Evolutionary conservation across 2,329 filamentous ascomycete genomes (phyloP).

Genomic region (Cryphonectria radicalis): DNA sequence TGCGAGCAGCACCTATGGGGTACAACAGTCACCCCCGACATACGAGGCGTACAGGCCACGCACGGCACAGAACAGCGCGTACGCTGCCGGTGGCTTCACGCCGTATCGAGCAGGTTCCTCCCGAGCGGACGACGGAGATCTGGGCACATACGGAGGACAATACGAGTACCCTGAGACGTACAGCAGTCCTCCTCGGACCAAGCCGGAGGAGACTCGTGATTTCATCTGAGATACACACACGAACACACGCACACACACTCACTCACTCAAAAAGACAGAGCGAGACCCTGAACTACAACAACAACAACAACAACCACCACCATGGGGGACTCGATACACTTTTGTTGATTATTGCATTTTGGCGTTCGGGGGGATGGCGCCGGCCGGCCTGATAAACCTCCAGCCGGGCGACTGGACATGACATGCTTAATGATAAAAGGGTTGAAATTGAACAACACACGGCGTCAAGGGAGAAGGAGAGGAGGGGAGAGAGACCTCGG

Average conservation of each 20-base stretch:
- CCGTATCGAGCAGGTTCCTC: constrained; percentile 14
- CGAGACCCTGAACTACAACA: background rate
- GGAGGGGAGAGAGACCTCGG: background rate
- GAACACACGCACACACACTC: background rate
- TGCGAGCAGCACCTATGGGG: background rate
- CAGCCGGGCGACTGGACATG: constrained; percentile 7
- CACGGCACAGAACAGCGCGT: constrained; percentile 5
- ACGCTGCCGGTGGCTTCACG: constrained; percentile 4
- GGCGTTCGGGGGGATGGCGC: background rate
- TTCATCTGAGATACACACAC: background rate
- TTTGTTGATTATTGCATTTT: constrained; percentile 1
- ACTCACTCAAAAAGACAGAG: background rate
- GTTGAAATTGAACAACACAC: background rate
- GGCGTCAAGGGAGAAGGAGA: background rate
- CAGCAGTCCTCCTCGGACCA: background rate
- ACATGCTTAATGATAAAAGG: constrained; percentile 9
- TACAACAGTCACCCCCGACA: background rate
- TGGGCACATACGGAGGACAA: constrained; percentile 20
- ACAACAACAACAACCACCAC: background rate
- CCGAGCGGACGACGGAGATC: constrained; percentile 21
- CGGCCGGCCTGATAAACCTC: background rate
- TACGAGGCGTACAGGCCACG: constrained; percentile 24
- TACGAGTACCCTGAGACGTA: constrained; percentile 17
- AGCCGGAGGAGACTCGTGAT: constrained; percentile 4
- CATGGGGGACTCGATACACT: background rate